Percentiles rank a stretch among this genome's conserved stretches.
Conservation (phyloP, 805 yeast species). For the Yarrowia deformans region DNA sequence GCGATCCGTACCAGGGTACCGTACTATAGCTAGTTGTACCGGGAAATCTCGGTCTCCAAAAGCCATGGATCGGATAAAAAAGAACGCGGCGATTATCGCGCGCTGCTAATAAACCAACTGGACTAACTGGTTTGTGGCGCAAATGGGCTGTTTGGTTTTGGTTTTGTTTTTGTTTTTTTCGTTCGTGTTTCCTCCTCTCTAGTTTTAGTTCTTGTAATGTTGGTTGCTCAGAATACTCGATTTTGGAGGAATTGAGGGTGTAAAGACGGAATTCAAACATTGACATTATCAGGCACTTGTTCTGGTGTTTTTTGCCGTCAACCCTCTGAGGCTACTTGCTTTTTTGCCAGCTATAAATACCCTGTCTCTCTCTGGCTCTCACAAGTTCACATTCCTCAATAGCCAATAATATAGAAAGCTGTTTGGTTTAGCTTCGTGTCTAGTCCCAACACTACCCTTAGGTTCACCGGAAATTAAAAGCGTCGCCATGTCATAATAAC, state of each 20-base stretch:
- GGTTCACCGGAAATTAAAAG: conserved; percentile 34
- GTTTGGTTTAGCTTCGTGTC: conserved; percentile 1
- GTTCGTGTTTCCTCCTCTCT: not conserved
- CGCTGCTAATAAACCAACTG: not conserved
- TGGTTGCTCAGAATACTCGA: no score
- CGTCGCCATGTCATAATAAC: conserved; percentile 24
- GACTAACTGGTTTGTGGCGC: not conserved
- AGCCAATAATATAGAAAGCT: not conserved
- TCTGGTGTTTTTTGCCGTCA: not conserved
- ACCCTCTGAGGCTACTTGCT: not conserved
- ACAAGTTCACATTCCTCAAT: conserved; percentile 5
- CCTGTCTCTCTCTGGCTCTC: not conserved
- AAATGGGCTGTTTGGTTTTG: no score
- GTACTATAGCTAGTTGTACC: no score
- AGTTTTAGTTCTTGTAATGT: no score
- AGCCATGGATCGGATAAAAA: no score
- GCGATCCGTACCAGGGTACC: not conserved
- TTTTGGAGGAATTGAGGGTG: no score
- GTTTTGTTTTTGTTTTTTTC: no score
- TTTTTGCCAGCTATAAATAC: not conserved
- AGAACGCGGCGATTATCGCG: no score
- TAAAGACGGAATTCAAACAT: no score
- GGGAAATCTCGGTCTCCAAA: no score
- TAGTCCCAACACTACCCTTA: conserved; percentile 29
- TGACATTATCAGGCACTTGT: no score